Percentiles rank a stretch among this genome's conserved stretches.
Evolutionary conservation across 2,329 filamentous ascomycete species (phyloP).

Genomic region (Pseudogymnoascus sp.): DNA sequence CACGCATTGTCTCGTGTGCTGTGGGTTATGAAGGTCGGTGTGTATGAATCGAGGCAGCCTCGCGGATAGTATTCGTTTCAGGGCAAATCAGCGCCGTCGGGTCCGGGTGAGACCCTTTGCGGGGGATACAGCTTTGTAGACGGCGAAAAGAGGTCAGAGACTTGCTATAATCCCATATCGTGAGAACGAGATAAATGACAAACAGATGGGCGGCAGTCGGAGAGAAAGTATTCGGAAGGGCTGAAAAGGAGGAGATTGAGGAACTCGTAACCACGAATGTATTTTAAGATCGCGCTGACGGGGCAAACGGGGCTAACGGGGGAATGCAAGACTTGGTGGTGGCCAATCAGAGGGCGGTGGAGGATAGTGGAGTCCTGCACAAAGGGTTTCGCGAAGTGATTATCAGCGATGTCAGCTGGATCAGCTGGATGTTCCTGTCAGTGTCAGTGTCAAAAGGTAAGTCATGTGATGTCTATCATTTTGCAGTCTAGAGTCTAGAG

Average conservation of each 20-base stretch:
- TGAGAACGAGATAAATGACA: neutral
- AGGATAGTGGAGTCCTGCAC: neutral
- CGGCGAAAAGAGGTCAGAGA: neutral
- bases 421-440: neutral
- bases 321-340: neutral
- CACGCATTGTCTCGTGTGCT: neutral
- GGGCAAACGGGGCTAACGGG: neutral
- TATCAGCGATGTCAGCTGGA: neutral
- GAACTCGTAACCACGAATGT: neutral
- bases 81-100: neutral
- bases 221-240: neutral
- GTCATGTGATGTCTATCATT: neutral
- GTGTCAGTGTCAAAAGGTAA: neutral
- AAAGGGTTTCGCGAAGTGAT: neutral
- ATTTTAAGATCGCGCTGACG: constrained; percentile 1
- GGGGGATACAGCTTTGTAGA: neutral
- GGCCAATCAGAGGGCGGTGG: neutral
- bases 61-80: neutral
- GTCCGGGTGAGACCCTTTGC: neutral
- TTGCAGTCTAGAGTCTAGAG: neutral
- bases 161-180: constrained; percentile 1
- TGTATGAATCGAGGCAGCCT: neutral
- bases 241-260: neutral
- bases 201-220: neutral
- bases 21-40: neutral